Evolutionary conservation across 148 eudicot genomes (phyloP).

Genomic region (Arbutus unedo): DNA sequence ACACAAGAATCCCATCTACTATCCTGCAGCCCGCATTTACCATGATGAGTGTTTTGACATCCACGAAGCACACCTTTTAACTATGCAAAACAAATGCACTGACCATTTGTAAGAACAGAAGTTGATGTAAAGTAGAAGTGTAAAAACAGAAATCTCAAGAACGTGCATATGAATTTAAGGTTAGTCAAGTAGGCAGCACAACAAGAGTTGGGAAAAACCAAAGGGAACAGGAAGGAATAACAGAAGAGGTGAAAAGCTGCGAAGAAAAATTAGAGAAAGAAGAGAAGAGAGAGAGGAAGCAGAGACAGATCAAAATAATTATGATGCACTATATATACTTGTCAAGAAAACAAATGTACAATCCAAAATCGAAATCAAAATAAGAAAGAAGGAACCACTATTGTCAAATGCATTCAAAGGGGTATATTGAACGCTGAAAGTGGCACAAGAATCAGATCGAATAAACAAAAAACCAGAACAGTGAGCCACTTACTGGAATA

Average conservation of each 20-base stretch:
- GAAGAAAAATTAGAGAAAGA: not conserved
- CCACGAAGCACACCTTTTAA: no score
- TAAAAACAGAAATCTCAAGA: no score
- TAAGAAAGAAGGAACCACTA: not conserved
- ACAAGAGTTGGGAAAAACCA: not conserved
- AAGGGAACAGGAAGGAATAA: not conserved
- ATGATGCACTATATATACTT: not conserved
- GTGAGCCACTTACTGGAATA: constrained; percentile 67
- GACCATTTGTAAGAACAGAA: no score
- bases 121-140: no score
- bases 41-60: no score
- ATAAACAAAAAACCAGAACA: constrained; percentile 1
- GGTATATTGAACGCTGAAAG: not conserved
- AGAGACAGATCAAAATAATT: not conserved
- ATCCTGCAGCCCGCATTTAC: no score
- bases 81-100: no score
- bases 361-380: not conserved
- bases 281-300: not conserved
- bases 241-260: not conserved
- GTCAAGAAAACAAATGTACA: not conserved
- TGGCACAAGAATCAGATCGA: not conserved
- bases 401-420: not conserved
- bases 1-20: no score
- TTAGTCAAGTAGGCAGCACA: not conserved
- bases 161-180: not conserved